A percentile compares a stretch with the other conserved stretches of the same genome.
Conservation (phyloP, 306 rosid genomes). For the Oemleria cerasiformis region DNA sequence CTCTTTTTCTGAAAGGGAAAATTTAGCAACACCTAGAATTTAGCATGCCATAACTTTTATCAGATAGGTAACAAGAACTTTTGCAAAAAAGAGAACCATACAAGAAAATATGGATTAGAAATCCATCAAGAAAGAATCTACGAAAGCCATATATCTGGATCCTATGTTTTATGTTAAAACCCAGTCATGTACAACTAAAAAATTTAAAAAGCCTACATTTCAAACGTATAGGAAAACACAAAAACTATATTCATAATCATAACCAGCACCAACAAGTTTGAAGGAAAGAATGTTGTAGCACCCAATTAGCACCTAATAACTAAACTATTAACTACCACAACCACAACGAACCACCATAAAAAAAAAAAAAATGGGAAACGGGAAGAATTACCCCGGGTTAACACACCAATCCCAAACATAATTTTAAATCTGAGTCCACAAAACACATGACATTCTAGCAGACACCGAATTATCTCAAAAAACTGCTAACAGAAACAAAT, state of each 20-base stretch:
- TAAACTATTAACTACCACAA: neutral
- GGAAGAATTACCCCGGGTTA: no score
- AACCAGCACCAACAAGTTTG: no score
- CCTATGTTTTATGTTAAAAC: neutral
- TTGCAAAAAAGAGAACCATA: neutral
- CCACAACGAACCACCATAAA: neutral
- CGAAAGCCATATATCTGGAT: neutral
- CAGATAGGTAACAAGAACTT: neutral
- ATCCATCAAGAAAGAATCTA: slow-evolving; percentile 2
- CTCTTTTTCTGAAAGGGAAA: no score
- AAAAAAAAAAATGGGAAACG: neutral
- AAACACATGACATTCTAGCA: neutral
- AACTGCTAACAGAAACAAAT: slow-evolving; percentile 15
- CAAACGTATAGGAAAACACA: no score
- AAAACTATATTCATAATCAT: no score
- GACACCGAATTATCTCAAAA: slow-evolving; percentile 1
- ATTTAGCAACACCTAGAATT: neutral
- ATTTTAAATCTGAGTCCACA: neutral
- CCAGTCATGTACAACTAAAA: no score
- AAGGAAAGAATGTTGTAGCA: neutral
- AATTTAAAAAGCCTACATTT: no score
- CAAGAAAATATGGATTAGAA: neutral
- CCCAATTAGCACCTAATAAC: neutral
- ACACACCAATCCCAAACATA: no score
- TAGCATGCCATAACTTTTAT: neutral